Percentiles rank a stretch among this genome's conserved stretches.
Evolutionary conservation across 805 yeast species (phyloP).

Genomic region (Maudiozyma barnettii): DNA sequence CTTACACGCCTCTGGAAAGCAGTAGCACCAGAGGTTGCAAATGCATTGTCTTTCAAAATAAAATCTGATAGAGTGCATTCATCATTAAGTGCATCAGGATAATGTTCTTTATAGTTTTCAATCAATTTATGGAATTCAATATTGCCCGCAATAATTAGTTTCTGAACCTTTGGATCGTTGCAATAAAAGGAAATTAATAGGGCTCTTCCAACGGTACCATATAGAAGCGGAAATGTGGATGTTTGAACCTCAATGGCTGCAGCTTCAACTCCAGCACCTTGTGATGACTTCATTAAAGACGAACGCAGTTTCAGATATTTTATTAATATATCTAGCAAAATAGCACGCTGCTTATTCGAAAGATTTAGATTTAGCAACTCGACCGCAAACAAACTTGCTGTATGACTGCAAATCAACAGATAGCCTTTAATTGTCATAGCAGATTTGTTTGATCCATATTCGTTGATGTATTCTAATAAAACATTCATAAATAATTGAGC

Average conservation of each 20-base stretch:
- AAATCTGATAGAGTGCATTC: slow-evolving; percentile 34
- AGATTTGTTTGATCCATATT: slow-evolving; percentile 17
- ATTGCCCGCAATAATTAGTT: slow-evolving; percentile 37
- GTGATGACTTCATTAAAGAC: slow-evolving; percentile 22
- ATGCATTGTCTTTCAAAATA: slow-evolving; percentile 36
- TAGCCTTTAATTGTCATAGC: slow-evolving; percentile 31
- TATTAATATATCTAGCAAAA: slow-evolving; percentile 32
- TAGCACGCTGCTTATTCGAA: slow-evolving; percentile 26
- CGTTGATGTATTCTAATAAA: slow-evolving; percentile 17
- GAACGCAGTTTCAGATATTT: slow-evolving; percentile 33
- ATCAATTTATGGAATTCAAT: slow-evolving; percentile 20
- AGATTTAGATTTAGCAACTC: slow-evolving; percentile 26
- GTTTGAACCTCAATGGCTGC: slow-evolving; percentile 20
- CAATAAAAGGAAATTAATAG: slow-evolving; percentile 43
- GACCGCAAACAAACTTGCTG: slow-evolving; percentile 33
- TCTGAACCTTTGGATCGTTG: slow-evolving; percentile 41
- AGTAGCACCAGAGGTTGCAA: slow-evolving; percentile 54
- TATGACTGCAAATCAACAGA: slow-evolving; percentile 24
- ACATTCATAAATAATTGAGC: slow-evolving; percentile 32
- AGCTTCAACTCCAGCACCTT: slow-evolving; percentile 16
- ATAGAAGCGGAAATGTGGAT: slow-evolving; percentile 26
- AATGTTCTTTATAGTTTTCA: slow-evolving; percentile 20
- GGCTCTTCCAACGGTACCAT: slow-evolving; percentile 41
- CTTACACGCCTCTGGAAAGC: slow-evolving; percentile 65
- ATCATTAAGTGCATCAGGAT: slow-evolving; percentile 2